A percentile compares a stretch with the other conserved stretches of the same genome.
phyloP scores from a whole-genome alignment of 345 rosid species.

The Acer negundo region DNA sequence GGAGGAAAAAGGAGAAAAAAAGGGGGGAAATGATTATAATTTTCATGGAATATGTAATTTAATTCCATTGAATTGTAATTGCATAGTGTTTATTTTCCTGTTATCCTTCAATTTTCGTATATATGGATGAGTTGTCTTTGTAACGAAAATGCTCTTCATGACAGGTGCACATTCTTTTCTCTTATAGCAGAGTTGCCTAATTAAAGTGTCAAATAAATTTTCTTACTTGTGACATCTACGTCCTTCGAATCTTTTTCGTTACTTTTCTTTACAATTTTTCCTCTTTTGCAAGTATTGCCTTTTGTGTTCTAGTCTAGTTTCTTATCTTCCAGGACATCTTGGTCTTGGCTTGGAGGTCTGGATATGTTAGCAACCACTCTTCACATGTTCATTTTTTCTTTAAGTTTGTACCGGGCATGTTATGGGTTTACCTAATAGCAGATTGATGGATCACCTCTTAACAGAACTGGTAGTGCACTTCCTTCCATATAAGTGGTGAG shows the following conservation, averaged over 20 bases:
- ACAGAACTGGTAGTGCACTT: no score
- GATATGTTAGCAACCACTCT: no score
- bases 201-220: background rate
- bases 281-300: background rate
- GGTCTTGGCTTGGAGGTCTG: no score
- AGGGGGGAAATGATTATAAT: slow-evolving; percentile 10
- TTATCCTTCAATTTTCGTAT: background rate
- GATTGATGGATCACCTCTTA: no score
- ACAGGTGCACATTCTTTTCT: background rate
- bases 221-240: background rate
- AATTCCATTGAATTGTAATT: slow-evolving; percentile 16
- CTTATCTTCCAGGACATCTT: background rate
- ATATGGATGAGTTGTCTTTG: background rate
- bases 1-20: no score
- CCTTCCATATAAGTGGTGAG: no score
- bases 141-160: background rate
- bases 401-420: no score
- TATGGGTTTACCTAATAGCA: no score
- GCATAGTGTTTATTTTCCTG: slow-evolving; percentile 6
- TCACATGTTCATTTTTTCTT: no score
- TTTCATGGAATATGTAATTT: slow-evolving; percentile 24
- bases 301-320: background rate
- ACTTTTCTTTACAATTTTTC: background rate
- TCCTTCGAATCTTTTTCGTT: background rate
- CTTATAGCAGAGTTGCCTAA: background rate